Conservation (phyloP, 176 grass and related monocot genomes). For the Triticum turgidum region DNA sequence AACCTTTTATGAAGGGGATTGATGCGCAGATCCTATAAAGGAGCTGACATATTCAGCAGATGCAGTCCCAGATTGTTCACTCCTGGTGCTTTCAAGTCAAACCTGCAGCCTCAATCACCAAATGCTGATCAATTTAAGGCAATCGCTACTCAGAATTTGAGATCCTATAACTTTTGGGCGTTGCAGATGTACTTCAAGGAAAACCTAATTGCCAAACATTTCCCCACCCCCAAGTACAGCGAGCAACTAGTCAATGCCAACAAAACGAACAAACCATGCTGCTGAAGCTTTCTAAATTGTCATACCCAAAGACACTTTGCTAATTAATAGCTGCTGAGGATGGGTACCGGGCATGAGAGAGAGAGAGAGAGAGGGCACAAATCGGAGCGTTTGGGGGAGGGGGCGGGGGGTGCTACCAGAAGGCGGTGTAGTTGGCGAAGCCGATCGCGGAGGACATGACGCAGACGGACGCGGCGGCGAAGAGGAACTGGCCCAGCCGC, state of each 20-base stretch:
- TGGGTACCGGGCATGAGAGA: too few species aligned
- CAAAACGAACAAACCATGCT: not conserved
- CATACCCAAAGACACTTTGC: not conserved
- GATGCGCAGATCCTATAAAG: not conserved
- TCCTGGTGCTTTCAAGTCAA: not conserved
- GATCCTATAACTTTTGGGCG: not conserved
- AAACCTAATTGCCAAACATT: not conserved
- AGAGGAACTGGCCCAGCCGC: conserved; percentile 67
- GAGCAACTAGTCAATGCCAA: not conserved
- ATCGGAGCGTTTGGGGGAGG: not conserved
- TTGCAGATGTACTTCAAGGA: not conserved
- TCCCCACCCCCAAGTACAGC: not conserved
- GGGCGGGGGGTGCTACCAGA: conserved; percentile 46
- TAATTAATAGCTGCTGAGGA: too few species aligned
- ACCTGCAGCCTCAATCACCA: not conserved
- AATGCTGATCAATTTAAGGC: conserved; percentile 2
- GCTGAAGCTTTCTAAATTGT: not conserved
- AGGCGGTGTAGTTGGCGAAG: conserved; percentile 95
- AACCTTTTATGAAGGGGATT: not conserved
- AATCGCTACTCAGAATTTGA: not conserved
- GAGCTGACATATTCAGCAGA: not conserved
- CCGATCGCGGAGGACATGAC: conserved; percentile 71
- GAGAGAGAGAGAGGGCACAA: not conserved
- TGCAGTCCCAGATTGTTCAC: not conserved
- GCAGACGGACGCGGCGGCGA: conserved; percentile 79